These are phyloP conservation scores for Dothideomycetes sp. DNA, from an alignment of 2,329 filamentous ascomycete species.

Conservation along the genomic window DNA sequence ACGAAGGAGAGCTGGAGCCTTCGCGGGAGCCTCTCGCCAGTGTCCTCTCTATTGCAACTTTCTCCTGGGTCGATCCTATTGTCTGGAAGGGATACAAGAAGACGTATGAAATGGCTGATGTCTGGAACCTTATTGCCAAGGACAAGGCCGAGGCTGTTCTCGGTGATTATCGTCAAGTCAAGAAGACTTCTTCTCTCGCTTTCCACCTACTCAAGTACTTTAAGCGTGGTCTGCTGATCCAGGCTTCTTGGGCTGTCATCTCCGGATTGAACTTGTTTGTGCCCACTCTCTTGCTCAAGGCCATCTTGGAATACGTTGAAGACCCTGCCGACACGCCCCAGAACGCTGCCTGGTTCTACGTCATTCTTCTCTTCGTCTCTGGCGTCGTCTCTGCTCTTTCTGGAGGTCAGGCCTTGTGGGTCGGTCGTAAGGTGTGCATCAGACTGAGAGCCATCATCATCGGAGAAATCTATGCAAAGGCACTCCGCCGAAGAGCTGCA, in stretches of 20 bases:
- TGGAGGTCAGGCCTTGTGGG: conserved; percentile 81
- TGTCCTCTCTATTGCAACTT: conserved; percentile 76
- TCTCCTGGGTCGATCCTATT: conserved; percentile 81
- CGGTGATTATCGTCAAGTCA: conserved; percentile 71
- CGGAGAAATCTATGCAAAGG: conserved; percentile 94
- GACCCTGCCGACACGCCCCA: conserved; percentile 60
- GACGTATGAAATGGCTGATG: conserved; percentile 68
- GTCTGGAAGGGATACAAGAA: conserved; percentile 82
- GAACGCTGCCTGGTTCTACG: conserved; percentile 93
- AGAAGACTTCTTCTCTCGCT: conserved; percentile 68
- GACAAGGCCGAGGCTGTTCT: conserved; percentile 80
- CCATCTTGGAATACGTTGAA: conserved; percentile 91
- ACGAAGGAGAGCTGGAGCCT: conserved; percentile 79
- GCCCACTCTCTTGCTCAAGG: conserved; percentile 80
- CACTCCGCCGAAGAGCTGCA: conserved; percentile 79
- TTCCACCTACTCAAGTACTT: conserved; percentile 81
- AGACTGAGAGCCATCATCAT: conserved; percentile 89
- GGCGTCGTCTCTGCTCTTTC: conserved; percentile 72
- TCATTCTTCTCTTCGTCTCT: conserved; percentile 76
- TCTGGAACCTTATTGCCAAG: conserved; percentile 83
- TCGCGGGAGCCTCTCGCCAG: conserved; percentile 81
- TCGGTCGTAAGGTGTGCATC: conserved; percentile 89
- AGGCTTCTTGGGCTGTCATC: conserved; percentile 69
- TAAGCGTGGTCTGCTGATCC: conserved; percentile 60
- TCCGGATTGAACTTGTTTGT: conserved; percentile 79